Conservation (phyloP, 306 rosid genomes). For the Boehmeria nivea region DNA sequence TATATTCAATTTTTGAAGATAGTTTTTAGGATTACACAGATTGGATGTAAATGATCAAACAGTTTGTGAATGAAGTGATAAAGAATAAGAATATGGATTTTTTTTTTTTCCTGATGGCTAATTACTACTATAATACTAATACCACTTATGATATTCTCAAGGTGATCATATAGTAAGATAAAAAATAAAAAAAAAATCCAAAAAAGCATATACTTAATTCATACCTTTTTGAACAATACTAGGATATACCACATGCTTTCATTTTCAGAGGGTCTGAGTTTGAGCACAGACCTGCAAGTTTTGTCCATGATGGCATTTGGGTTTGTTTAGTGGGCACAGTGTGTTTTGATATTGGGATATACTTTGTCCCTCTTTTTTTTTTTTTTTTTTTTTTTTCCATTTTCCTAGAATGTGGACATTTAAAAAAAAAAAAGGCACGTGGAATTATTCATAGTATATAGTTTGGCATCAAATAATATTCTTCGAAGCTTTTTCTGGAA, state of each 20-base stretch:
- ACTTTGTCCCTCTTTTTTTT: neutral
- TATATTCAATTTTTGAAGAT: constrained; percentile 19
- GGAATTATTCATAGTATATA: constrained; percentile 19
- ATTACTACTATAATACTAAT: neutral
- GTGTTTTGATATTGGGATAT: constrained; percentile 20
- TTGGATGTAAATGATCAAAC: constrained; percentile 34
- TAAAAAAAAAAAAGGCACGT: neutral
- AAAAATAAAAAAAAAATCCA: neutral
- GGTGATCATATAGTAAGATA: too few relatives aligned
- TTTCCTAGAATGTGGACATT: too few relatives aligned
- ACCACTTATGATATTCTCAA: too few relatives aligned
- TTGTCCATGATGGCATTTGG: constrained; percentile 9
- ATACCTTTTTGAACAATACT: neutral
- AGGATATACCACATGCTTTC: neutral
- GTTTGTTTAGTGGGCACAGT: constrained; percentile 19
- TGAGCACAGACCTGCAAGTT: too few relatives aligned
- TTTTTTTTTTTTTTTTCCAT: neutral
- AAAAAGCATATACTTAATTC: neutral
- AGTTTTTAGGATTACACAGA: constrained; percentile 6
- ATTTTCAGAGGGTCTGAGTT: neutral
- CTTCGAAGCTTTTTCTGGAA: constrained; percentile 15
- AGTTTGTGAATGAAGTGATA: neutral
- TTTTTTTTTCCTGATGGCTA: too few relatives aligned
- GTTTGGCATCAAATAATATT: constrained; percentile 38
- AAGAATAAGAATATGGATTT: neutral